Percentiles rank a stretch among this genome's conserved stretches.
phyloP scores from a whole-genome alignment of 73 alveolate species.

The Breviolum minutum region DNA sequence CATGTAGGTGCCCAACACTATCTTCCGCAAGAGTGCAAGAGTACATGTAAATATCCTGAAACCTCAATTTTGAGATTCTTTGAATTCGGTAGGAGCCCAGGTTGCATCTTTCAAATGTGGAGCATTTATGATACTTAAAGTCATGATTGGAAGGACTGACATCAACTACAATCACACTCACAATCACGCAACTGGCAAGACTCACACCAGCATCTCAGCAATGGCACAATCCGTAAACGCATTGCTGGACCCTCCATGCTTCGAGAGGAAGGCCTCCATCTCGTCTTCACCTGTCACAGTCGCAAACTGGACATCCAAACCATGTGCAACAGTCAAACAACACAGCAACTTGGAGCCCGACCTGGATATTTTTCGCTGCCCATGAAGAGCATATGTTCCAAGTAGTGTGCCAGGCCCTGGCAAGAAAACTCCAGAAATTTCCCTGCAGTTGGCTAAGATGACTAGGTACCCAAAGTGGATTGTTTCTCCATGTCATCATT shows the following conservation, averaged over 20 bases:
- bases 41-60: too few relatives aligned
- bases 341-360: not conserved
- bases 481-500: too few relatives aligned
- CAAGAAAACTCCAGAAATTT: not conserved
- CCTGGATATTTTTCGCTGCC: constrained; percentile 97
- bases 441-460: not conserved
- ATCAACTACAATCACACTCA: too few relatives aligned
- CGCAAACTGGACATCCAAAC: not conserved
- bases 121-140: too few relatives aligned
- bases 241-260: constrained; percentile 97
- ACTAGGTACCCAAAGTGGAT: too few relatives aligned
- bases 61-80: too few relatives aligned
- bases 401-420: constrained; percentile 98
- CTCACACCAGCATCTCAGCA: not conserved
- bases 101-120: too few relatives aligned
- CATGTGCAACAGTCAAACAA: not conserved
- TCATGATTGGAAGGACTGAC: too few relatives aligned
- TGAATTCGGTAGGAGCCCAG: too few relatives aligned
- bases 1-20: too few relatives aligned
- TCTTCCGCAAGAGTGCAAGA: too few relatives aligned
- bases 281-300: constrained; percentile 90
- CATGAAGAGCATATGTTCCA: constrained; percentile 99
- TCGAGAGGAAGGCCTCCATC: constrained; percentile 96
- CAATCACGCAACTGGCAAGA: too few relatives aligned
- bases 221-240: constrained; percentile 97